Evolutionary conservation across 306 rosid species (phyloP).

Genomic region (Glycine tomentella): DNA sequence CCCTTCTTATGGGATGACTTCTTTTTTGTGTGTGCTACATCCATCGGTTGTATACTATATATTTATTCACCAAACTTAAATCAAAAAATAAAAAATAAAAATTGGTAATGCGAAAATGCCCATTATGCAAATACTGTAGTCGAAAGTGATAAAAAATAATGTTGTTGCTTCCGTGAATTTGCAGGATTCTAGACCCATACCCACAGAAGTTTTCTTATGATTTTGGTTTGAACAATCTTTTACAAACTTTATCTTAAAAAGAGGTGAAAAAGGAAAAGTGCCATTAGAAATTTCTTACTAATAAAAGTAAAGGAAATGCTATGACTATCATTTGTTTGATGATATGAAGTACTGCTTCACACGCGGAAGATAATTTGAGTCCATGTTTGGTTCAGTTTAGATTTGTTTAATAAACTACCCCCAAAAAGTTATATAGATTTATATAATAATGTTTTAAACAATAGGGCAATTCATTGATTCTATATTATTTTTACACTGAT

Average conservation of each 20-base stretch:
- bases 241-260: constrained; percentile 35
- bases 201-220: constrained; percentile 19
- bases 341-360: constrained; percentile 3
- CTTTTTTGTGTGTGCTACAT: background rate
- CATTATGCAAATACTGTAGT: background rate
- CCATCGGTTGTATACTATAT: background rate
- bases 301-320: background rate
- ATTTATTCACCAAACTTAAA: background rate
- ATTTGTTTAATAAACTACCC: too few species aligned
- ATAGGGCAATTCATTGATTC: too few species aligned
- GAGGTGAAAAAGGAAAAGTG: constrained; percentile 28
- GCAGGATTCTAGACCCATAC: constrained; percentile 19
- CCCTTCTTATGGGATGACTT: constrained; percentile 37
- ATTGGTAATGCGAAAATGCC: background rate
- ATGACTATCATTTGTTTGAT: constrained; percentile 14
- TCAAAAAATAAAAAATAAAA: too few species aligned
- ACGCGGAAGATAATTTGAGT: background rate
- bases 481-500: too few species aligned
- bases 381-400: background rate
- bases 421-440: too few species aligned
- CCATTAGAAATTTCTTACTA: background rate
- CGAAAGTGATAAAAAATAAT: constrained; percentile 13
- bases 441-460: too few species aligned
- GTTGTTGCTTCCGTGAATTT: constrained; percentile 42
- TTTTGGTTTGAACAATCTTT: constrained; percentile 28